phyloP scores from a whole-genome alignment of 73 alveolate genomes.

The Breviolum minutum region DNA sequence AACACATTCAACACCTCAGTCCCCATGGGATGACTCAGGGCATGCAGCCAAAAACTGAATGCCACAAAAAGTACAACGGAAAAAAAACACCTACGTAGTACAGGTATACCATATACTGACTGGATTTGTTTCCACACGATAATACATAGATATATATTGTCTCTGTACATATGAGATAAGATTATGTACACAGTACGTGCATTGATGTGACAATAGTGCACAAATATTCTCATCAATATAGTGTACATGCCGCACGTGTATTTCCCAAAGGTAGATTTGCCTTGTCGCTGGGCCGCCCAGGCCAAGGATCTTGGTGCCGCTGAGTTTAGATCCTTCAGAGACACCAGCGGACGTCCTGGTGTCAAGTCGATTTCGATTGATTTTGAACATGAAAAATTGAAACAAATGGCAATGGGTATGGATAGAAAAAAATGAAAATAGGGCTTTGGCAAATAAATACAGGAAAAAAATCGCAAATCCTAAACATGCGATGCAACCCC shows the following conservation, averaged over 20 bases:
- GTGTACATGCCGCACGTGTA: too few relatives aligned
- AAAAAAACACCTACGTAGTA: not conserved
- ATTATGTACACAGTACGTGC: not conserved
- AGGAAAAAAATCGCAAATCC: too few relatives aligned
- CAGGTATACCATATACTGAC: too few relatives aligned
- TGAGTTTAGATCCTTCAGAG: constrained; percentile 64
- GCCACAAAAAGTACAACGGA: not conserved
- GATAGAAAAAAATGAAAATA: too few relatives aligned
- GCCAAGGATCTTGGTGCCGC: constrained; percentile 79
- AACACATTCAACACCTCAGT: constrained; percentile 46
- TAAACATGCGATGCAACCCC: too few relatives aligned
- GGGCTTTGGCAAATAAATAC: too few relatives aligned
- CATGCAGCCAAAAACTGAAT: not conserved
- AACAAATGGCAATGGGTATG: too few relatives aligned
- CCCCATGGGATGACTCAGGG: not conserved
- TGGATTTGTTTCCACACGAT: not conserved
- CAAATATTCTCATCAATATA: too few relatives aligned
- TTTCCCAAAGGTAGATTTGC: not conserved
- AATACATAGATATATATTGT: not conserved
- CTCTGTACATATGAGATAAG: not conserved
- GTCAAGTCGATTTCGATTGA: not conserved
- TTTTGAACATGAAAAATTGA: too few relatives aligned
- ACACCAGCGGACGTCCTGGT: constrained; percentile 60
- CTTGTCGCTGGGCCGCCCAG: not conserved
- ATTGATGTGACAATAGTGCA: not conserved